phyloP scores from a whole-genome alignment of 2,329 filamentous ascomycete species.

The Colletotrichum limetticola region DNA sequence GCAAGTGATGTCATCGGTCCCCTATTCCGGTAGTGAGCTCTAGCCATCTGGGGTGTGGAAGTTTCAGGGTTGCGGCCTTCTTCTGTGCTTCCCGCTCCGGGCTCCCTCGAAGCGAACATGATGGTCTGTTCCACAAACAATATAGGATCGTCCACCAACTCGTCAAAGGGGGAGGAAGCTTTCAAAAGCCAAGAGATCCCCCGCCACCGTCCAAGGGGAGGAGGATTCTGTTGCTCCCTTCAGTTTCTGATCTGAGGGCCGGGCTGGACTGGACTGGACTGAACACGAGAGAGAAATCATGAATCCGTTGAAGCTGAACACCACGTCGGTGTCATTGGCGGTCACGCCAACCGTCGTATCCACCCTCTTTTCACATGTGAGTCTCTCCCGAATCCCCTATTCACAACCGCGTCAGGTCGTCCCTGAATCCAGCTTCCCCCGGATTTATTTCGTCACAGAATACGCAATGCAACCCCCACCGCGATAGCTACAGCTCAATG shows the following conservation, averaged over 20 bases:
- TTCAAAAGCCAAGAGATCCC: constrained; percentile 15
- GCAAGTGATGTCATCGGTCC: constrained; percentile 33
- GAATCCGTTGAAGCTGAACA: constrained; percentile 70
- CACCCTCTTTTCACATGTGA: constrained; percentile 87
- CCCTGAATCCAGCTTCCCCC: not conserved
- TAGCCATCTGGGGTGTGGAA: not conserved
- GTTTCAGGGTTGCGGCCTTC: constrained; percentile 23
- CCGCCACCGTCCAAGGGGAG: not conserved
- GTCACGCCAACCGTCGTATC: constrained; percentile 89
- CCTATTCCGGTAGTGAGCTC: constrained; percentile 31
- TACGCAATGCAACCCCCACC: not conserved
- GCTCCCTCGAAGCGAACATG: constrained; percentile 3
- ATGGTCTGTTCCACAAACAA: constrained; percentile 24
- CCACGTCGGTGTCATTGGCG: constrained; percentile 82
- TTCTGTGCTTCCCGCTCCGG: constrained; percentile 7
- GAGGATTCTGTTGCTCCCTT: not conserved
- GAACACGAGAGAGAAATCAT: constrained; percentile 48
- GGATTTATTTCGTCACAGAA: not conserved
- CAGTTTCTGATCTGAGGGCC: not conserved
- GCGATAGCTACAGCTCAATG: not conserved
- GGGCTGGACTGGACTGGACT: too few species aligned
- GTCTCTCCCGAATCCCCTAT: constrained; percentile 40
- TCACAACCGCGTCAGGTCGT: not conserved
- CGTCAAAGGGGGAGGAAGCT: not conserved
- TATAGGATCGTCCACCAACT: not conserved